Base-by-base conservation (phyloP, 768 basidiomycete species). In the Termitomyces sp. region DNA sequence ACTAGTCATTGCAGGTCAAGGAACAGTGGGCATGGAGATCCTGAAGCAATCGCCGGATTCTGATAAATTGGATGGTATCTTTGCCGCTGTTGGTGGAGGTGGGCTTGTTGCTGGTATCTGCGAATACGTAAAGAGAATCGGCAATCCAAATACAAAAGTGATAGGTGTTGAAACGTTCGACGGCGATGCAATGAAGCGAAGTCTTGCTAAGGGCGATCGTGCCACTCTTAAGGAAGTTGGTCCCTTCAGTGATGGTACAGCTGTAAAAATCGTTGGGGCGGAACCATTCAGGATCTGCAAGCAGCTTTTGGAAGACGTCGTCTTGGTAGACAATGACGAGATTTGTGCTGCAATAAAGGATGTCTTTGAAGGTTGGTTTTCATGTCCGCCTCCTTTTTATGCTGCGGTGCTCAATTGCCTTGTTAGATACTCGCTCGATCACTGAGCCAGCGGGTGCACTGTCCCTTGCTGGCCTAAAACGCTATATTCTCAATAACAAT, bases 321-420 rank as follows among this genome's bases (percentile, higher is more conserved):
- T 94, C 52, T 83, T 88, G 66, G 92, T 89, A 32, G 84, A 91
- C 67, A 98, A 97, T 61, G 97, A 99, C 68, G 96, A 96, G 70
- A 86, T 99, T 46, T 99, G 97, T 68, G 97, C 97, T 7, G 94
- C 94, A 5, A 98, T 98, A 75, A 98, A 98, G 74, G 97, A 99
- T 66, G 89, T 98, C 32, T 99, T 98, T 66, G 94, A 98, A 76
- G 96, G 96, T n/a, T n/a, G n/a, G n/a, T 92, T 60, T 76, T 60
- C 7, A 41, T 24, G 30, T 46, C 8, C 30, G 36, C 20, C 36
- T 59, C 22, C 22, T 44, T 43, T 51, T 36, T 54, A 20, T 33
- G 60, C 20, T 20, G 20, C 41, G 57, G 13, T 55, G 59, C 50
- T 58, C 30, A 55, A 48, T 35, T 6, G 7, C 5, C 35, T 20